phyloP scores from a whole-genome alignment of 192 early-diverging fungal genomes.

The Coemansia sp. region DNA sequence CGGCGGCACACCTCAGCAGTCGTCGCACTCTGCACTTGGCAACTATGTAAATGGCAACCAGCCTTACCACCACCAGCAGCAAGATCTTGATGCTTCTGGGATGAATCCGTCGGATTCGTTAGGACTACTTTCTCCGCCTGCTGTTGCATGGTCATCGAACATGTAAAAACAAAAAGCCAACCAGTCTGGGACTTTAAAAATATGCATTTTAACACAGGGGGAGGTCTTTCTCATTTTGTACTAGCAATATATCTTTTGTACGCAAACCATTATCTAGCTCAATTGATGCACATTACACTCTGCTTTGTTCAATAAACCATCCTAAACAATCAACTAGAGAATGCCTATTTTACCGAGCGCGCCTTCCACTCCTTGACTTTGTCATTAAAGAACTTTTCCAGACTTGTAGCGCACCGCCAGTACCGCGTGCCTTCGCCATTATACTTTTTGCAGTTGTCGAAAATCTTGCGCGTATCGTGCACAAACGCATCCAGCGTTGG shows the following conservation, averaged over 20 bases:
- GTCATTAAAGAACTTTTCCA: constrained; percentile 80
- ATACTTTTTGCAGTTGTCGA: constrained; percentile 88
- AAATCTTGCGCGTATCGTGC: constrained; percentile 84
- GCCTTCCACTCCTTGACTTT: constrained; percentile 66
- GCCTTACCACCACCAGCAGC: constrained; percentile 46
- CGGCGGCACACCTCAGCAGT: constrained; percentile 16
- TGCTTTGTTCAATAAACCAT: too few species aligned
- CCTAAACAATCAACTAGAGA: not conserved
- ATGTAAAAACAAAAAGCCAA: constrained; percentile 22
- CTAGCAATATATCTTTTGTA: too few species aligned
- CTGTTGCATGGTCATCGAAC: constrained; percentile 50
- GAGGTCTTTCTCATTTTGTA: too few species aligned
- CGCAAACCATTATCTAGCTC: too few species aligned
- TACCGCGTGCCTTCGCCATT: constrained; percentile 86
- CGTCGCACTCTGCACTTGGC: constrained; percentile 26
- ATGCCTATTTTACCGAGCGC: constrained; percentile 25
- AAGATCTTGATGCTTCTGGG: constrained; percentile 32
- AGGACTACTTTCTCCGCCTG: constrained; percentile 47
- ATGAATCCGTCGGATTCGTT: constrained; percentile 36
- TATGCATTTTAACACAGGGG: too few species aligned
- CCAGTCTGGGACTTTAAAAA: too few species aligned
- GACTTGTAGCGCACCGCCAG: constrained; percentile 69
- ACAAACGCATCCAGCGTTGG: constrained; percentile 77
- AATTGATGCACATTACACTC: too few species aligned
- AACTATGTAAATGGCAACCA: constrained; percentile 36